Percentiles rank a stretch among this genome's conserved stretches.
Evolutionary conservation across 768 basidiomycete genomes (phyloP).

Genomic region (Tylopilus vinaceipallidus): DNA sequence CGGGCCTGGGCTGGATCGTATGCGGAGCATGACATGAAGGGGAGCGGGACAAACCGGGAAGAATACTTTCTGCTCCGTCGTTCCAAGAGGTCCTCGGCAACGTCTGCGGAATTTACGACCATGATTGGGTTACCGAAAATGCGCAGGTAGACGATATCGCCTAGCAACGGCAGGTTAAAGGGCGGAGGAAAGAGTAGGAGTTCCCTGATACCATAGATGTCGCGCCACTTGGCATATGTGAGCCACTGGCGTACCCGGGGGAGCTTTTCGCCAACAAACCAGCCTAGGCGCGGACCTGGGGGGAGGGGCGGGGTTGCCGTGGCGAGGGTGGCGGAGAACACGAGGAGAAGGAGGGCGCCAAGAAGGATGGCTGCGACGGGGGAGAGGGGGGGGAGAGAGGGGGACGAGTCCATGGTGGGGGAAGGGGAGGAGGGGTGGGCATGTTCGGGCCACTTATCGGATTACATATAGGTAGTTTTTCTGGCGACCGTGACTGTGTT

Average conservation of each 20-base stretch:
- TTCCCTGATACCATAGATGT: slow-evolving; percentile 37
- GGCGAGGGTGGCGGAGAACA: slow-evolving; percentile 12
- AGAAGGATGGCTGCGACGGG: background rate
- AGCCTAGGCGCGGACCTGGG: slow-evolving; percentile 42
- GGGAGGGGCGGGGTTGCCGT: slow-evolving; percentile 24
- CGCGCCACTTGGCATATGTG: slow-evolving; percentile 44
- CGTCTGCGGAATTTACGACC: slow-evolving; percentile 43
- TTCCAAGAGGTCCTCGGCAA: slow-evolving; percentile 44
- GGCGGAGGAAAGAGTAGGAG: background rate
- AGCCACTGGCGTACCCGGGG: slow-evolving; percentile 43
- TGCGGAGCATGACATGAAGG: background rate
- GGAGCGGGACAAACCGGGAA: slow-evolving; percentile 24
- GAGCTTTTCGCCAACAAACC: slow-evolving; percentile 33
- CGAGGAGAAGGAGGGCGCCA: slow-evolving; percentile 10
- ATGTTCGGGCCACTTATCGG: background rate
- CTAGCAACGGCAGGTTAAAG: slow-evolving; percentile 22
- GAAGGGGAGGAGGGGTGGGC: background rate
- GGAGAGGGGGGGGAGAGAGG: background rate
- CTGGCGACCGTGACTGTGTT: background rate
- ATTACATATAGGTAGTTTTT: background rate
- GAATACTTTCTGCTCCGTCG: slow-evolving; percentile 45
- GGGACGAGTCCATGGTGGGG: background rate
- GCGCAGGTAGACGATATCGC: slow-evolving; percentile 46
- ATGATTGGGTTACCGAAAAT: slow-evolving; percentile 47
- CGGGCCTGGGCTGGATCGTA: slow-evolving; percentile 28